Conservation (phyloP, 164 flowering plant species). For the Santalum album region DNA sequence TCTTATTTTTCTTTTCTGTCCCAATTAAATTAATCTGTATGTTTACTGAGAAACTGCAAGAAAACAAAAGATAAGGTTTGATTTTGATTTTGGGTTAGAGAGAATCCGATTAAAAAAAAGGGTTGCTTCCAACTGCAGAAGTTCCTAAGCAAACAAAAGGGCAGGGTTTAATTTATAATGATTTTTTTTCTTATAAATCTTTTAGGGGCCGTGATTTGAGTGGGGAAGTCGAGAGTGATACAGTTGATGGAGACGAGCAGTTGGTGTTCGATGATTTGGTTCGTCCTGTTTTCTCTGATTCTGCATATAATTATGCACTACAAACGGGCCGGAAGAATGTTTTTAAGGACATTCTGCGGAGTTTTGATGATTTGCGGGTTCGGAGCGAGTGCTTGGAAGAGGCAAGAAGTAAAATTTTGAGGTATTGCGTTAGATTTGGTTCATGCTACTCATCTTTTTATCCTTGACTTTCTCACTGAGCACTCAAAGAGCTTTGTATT, state of each 20-base stretch:
- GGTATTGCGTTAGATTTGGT: too few relatives aligned
- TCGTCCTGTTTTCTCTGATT: background rate
- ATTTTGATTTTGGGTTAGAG: background rate
- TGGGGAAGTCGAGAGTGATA: background rate
- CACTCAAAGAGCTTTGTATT: too few relatives aligned
- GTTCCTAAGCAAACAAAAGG: background rate
- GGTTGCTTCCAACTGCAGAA: background rate
- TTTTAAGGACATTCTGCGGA: background rate
- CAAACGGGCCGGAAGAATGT: background rate
- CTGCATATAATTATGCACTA: background rate
- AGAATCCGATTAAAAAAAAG: background rate
- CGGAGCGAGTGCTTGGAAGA: background rate
- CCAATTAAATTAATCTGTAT: background rate
- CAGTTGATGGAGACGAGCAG: background rate
- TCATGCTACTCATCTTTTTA: too few relatives aligned
- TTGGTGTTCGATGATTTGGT: background rate
- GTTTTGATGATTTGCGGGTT: background rate
- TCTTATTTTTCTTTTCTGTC: background rate
- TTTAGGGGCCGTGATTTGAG: background rate
- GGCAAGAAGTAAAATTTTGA: background rate
- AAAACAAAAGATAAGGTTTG: background rate
- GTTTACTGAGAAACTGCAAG: background rate
- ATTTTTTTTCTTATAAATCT: background rate
- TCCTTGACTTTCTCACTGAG: too few relatives aligned
- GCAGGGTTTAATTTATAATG: background rate